Conservation (phyloP, 2,329 filamentous ascomycete species). For the Boeremia lycopersici region DNA sequence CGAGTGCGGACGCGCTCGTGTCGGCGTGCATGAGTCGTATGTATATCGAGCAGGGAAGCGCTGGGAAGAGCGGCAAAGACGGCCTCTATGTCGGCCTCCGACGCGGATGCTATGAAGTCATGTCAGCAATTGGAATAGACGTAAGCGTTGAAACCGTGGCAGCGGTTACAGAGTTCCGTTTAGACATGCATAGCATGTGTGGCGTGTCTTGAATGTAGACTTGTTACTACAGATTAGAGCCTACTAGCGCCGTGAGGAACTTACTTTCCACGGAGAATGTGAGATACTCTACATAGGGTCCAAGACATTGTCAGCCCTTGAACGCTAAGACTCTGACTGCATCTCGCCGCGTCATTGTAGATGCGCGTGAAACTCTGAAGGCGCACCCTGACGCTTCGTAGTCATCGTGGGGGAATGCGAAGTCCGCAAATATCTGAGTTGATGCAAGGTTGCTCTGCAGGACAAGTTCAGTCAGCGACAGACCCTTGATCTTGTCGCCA, state of each 20-base stretch:
- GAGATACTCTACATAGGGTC: background rate
- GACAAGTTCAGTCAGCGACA: background rate
- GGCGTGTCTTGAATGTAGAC: background rate
- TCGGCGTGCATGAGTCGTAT: background rate
- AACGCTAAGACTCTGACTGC: background rate
- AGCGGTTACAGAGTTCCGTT: background rate
- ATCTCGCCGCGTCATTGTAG: background rate
- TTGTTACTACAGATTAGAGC: no score
- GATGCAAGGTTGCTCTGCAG: background rate
- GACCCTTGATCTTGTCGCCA: background rate
- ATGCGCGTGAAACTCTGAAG: background rate
- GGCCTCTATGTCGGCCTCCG: background rate
- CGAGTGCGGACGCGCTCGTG: background rate
- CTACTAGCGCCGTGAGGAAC: no score
- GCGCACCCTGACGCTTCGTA: background rate
- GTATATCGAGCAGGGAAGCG: background rate
- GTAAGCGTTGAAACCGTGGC: background rate
- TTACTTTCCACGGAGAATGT: no score
- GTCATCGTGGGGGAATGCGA: background rate
- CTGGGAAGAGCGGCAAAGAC: background rate
- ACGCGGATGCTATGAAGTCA: background rate
- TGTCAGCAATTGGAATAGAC: background rate
- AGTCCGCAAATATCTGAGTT: no score
- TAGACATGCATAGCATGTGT: background rate
- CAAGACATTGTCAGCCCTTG: background rate